Base-by-base conservation (phyloP, 2,329 filamentous ascomycete genomes). In the Penicillium sp. region DNA sequence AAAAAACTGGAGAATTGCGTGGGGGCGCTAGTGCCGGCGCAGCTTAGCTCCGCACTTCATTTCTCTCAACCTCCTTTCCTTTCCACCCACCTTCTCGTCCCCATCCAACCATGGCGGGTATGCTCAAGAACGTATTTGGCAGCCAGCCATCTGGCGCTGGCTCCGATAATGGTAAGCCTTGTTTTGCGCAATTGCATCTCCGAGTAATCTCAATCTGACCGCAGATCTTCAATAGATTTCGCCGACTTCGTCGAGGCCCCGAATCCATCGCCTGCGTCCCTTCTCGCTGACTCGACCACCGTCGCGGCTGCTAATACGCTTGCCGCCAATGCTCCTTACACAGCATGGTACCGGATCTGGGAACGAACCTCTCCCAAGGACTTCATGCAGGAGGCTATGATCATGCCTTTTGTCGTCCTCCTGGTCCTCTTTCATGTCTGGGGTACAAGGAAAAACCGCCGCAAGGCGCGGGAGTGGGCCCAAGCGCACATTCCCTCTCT, bases 271-370 rank as follows among this genome's bases (percentile, higher is more conserved):
- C 80, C 82, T 46, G 77, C 76, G 25, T 79, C 80, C 57, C 72
- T 81, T 59, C 71, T 79, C 51, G 74, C 78, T 46, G 73, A 78
- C 26, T 67, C 77, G 43, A 70, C 72, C 60, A 60, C 73, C 16
- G 59, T 68, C 66, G 59, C 74, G 57, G 77, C 81, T 55, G 74
- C 82, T 58, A 76, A 75, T 55, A 69, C 77, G 43, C 75, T 27
- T 47, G 54, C 77, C 49, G 81, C 83, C 45, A 76, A 73, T 44
- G 79, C 81, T 26, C 90, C 91, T 14, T 97, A 89, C 76, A 96
- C 92, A 51, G 92, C 91, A 81, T 99, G 95, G 95, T 99, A 98
- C 80, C 92, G 92, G 55, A 82, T 98, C 60, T 95, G 96, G 84
- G 93, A 98, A 84, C 92, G 95, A 70, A 88, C 93, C 69, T 87